phyloP scores from a whole-genome alignment of 495 filamentous ascomycete genomes.

The Annulohypoxylon bovei region DNA sequence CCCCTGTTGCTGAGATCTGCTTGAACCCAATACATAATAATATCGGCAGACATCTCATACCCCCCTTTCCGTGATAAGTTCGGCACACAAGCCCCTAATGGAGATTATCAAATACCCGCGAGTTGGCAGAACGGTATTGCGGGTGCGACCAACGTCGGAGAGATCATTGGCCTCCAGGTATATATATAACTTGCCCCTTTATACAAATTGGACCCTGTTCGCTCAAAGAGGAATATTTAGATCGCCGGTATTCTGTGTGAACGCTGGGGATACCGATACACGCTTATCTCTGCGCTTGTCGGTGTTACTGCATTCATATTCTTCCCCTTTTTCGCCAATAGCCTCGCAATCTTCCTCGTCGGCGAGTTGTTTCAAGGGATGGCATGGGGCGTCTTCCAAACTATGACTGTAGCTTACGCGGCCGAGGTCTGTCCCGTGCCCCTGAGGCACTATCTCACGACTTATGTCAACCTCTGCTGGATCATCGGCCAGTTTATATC shows the following conservation, averaged over 20 bases:
- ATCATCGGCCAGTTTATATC: conserved; percentile 65
- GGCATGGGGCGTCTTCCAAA: conserved; percentile 73
- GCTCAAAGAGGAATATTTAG: conserved; percentile 47
- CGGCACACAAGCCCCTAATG: conserved; percentile 40
- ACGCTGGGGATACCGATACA: conserved; percentile 46
- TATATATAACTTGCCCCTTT: background rate
- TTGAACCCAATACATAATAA: background rate
- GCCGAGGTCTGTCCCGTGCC: conserved; percentile 70
- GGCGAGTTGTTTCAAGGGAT: conserved; percentile 77
- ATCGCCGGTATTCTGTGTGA: conserved; percentile 45
- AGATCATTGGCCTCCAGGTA: conserved; percentile 52
- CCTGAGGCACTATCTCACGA: conserved; percentile 68
- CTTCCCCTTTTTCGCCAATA: conserved; percentile 70
- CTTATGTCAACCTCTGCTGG: conserved; percentile 76
- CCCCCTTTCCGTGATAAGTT: conserved; percentile 45
- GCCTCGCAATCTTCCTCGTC: conserved; percentile 67
- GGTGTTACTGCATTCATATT: conserved; percentile 62
- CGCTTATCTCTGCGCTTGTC: conserved; percentile 54
- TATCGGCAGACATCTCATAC: conserved; percentile 36
- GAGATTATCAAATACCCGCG: conserved; percentile 47
- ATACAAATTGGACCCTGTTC: conserved; percentile 50
- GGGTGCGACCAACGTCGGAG: conserved; percentile 53
- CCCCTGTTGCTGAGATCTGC: background rate
- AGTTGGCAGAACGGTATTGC: conserved; percentile 53
- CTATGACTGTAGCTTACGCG: conserved; percentile 62